A percentile compares a stretch with the other conserved stretches of the same genome.
Conservation (phyloP, 2,329 filamentous ascomycete genomes). For the Talaromyces amestolkiae region DNA sequence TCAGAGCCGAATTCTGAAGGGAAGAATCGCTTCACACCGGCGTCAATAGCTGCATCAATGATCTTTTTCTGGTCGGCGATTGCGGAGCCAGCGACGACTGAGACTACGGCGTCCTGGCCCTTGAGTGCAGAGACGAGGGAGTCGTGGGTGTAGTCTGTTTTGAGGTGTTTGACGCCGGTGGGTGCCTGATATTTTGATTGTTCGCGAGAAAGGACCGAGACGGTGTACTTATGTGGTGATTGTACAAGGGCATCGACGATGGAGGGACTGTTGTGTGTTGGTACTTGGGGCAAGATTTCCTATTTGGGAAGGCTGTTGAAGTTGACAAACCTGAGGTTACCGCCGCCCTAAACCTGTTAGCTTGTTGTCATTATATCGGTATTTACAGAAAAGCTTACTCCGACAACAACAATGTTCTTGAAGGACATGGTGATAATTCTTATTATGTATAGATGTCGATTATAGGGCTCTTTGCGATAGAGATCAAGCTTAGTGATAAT, state of each 20-base stretch:
- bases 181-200: constrained; percentile 20
- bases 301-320: not conserved
- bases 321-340: not conserved
- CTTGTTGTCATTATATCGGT: too few species aligned
- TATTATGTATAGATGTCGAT: not conserved
- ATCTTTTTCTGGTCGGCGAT: constrained; percentile 14
- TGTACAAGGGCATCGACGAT: constrained; percentile 18
- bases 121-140: constrained; percentile 22
- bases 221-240: constrained; percentile 21
- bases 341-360: not conserved
- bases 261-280: not conserved
- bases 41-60: constrained; percentile 4
- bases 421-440: not conserved
- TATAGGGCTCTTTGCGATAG: not conserved
- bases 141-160: constrained; percentile 24
- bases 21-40: not conserved
- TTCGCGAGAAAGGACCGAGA: constrained; percentile 22
- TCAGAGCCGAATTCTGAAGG: constrained; percentile 2
- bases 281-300: not conserved
- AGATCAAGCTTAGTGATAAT: not conserved
- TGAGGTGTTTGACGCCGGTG: constrained; percentile 17
- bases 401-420: not conserved
- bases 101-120: constrained; percentile 12
- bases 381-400: not conserved
- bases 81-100: constrained; percentile 11